Evolutionary conservation across 1,139 yeast species (phyloP), one percentile per base, ranked within the genome.

Genomic region (Meyerozyma carpophila): DNA sequence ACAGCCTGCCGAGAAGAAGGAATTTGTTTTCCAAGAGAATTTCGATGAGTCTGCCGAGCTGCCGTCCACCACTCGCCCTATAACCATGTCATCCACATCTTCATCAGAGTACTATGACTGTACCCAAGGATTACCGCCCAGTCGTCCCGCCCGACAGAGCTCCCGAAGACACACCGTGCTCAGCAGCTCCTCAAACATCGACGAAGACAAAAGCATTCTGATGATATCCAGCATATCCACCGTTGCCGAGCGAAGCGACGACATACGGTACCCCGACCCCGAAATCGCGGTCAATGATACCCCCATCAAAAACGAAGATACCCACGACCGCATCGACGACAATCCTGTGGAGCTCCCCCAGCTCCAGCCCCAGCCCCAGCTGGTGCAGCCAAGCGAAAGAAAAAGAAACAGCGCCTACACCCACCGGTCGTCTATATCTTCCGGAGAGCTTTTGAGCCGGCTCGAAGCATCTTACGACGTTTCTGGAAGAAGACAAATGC

Each of bases 381-480:
- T 14, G 7, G 24, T n/a, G 4, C 36, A 32, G 21, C 18, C 36
- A 11, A 21, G 7, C 5, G 26, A 20, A 9, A 11, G 34, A 16
- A 9, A 3, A 5, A 21, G 26, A 18, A 21, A 34, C 26, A 34
- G 26, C n/a, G 37, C 37, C 18, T 34, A 34, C 10, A 34, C 37
- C 14, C 37, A 18, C 10, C 18, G 62, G 20, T 52, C 59, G 8
- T 65, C 70, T 14, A 49, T 65, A 42, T 63, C 70, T 3, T 65
- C 72, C 5, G 74, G 72, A 3, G 76, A 70, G 49, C 54, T 70
- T 24, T 58, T 70, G 38, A 54, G 48, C 36, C 64, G 57, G 37
- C 53, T 70, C 42, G 66, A 63, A 41, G 47, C 50, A 26, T 52
- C 20, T 42, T 46, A 40, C 46, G 34, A 47, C 47, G 26, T 11